Percentiles rank a stretch among this genome's conserved stretches.
Conservation (phyloP, 176 grass and related monocot genomes). For the Musa itinerans region DNA sequence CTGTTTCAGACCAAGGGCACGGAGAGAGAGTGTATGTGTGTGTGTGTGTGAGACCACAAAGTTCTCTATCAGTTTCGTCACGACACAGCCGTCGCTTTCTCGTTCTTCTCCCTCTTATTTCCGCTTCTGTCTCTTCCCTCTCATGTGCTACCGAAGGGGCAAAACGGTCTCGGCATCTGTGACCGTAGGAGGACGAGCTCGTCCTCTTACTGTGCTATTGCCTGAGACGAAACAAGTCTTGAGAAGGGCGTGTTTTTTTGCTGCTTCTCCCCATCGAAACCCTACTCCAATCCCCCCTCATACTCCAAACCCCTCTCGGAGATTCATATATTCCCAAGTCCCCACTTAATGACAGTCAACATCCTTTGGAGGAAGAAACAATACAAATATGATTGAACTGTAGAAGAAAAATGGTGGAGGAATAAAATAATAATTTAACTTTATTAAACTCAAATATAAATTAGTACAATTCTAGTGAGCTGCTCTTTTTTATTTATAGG, state of each 20-base stretch:
- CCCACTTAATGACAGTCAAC: no score
- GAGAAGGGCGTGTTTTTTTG: constrained; percentile 20
- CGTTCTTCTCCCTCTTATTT: constrained; percentile 40
- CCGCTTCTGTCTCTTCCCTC: not conserved
- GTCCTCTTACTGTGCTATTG: constrained; percentile 14
- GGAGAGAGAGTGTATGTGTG: constrained; percentile 23
- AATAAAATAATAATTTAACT: no score
- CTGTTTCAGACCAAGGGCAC: constrained; percentile 46
- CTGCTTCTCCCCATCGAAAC: constrained; percentile 20
- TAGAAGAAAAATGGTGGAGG: no score
- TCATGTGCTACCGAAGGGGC: constrained; percentile 14
- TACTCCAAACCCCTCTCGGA: constrained; percentile 24
- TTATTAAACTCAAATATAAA: no score
- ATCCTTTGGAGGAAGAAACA: no score
- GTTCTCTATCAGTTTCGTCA: constrained; percentile 70
- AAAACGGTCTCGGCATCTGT: constrained; percentile 51
- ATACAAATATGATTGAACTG: no score
- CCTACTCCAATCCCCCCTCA: constrained; percentile 16
- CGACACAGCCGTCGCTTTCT: constrained; percentile 76
- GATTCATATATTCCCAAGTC: no score
- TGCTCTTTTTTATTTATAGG: no score
- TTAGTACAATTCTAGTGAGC: no score
- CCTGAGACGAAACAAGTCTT: constrained; percentile 16
- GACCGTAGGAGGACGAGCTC: constrained; percentile 23
- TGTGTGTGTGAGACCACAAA: constrained; percentile 49